Evolutionary conservation across 257 asterid species (phyloP), one percentile per base, ranked within the genome.

Genomic region (Verbascum thapsus): DNA sequence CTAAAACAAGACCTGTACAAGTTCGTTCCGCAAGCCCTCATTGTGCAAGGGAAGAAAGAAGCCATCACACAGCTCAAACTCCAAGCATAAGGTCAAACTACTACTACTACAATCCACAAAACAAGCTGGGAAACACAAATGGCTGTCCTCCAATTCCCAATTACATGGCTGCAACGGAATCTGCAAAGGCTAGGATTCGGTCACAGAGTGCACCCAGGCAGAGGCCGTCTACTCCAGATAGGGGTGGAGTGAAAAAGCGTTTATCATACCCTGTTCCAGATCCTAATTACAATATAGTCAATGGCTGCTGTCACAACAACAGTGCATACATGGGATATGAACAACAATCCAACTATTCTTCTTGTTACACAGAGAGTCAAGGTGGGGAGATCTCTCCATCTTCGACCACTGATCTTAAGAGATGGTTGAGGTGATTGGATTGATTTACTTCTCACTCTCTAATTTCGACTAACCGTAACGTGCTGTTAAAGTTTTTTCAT

Each of bases 161-260:
- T 30, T 80, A 80, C 70, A 80, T 74, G 86, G 74, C 81, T 41
- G 72, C 80, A 10, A 80, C 83, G 0, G 78, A 76, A 64, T 80
- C 86, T 3, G 79, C 82, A 9, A 63, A 72, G 53, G 73, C 80
- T 18, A 69, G 82, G 40, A 45, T 64, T 20, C 69, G 82, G 5
- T 75, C 84, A 30, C 76, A 68, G 53, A 79, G 81, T 34, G 78
- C 81, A 23, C 84, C 84, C 9, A 44, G 81, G 43, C 78, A 72
- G 53, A 74, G 81, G 69, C 69, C 78, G 1, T 61, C 55, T 3
- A 75, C 76, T 10, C 81, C 81, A 9, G 76, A 78, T 59, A 74
- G 84, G 53, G 81, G 5, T 43, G 81, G 81, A 30, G 73, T 66
- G 1, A 79, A 69, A 39, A 79, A 79, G 45, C 68, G 81, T 6